phyloP scores from a whole-genome alignment of 139 green algal species.

The Mychonastes homosphaera region DNA sequence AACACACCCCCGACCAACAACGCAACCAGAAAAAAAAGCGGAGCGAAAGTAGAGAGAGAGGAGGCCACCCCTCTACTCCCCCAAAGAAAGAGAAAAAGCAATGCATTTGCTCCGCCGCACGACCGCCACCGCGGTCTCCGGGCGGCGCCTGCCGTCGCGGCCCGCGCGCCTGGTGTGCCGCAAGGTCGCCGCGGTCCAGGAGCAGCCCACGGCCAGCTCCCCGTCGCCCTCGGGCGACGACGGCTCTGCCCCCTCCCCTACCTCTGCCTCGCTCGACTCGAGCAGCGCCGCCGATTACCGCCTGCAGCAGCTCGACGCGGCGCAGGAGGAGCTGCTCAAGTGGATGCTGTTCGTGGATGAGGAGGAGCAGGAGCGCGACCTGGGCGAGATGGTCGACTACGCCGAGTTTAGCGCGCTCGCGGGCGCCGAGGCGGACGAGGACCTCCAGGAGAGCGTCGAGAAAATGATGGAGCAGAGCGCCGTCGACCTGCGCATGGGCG shows the following conservation, averaged over 20 bases:
- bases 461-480: constrained; percentile 37
- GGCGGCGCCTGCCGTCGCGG: too few relatives aligned
- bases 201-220: constrained; percentile 24
- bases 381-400: constrained; percentile 46
- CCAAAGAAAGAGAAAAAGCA: too few relatives aligned
- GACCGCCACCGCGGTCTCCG: too few relatives aligned
- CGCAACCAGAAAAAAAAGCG: too few relatives aligned
- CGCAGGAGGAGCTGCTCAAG: constrained; percentile 39
- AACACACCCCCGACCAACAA: too few relatives aligned
- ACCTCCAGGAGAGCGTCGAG: constrained; percentile 40
- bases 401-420: constrained; percentile 37
- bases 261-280: constrained; percentile 9
- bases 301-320: constrained; percentile 35
- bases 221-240: not conserved
- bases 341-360: constrained; percentile 36
- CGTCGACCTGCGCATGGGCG: constrained; percentile 43
- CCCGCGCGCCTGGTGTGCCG: constrained; percentile 12
- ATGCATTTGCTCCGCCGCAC: too few relatives aligned
- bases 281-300: constrained; percentile 24
- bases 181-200: constrained; percentile 32
- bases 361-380: constrained; percentile 32
- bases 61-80: too few relatives aligned
- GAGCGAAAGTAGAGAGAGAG: too few relatives aligned
- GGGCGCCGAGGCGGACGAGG: constrained; percentile 29
- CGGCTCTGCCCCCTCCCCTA: not conserved